Base-by-base conservation (phyloP, 1,139 yeast genomes). In the Lodderomyces orthopsilosis region DNA sequence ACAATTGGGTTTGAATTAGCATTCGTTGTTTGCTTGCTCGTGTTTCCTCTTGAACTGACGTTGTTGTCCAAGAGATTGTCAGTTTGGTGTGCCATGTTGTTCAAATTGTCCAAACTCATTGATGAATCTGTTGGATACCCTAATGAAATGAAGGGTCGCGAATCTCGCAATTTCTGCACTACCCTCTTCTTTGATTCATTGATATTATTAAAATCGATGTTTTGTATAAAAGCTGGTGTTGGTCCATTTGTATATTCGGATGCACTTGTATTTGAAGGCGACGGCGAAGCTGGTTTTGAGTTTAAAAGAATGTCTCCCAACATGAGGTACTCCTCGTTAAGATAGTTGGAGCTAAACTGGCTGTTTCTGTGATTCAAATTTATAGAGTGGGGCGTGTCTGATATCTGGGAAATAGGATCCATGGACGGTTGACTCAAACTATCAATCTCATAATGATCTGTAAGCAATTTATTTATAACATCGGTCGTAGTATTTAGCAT, bases 301-400 rank as follows among this genome's bases (percentile, higher is more conserved):
- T 69, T 69, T 28, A 78, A 56, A 21, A 73, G 51, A 6, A 81
- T 70, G 54, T 78, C 84, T 9, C 84, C 82, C 48, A 81, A 61
- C 74, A 79, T 79, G 46, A 70, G 57, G 52, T 81, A 80, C 55
- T 81, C 86, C 48, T 78, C 81, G 56, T 78, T 78, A 49, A 64
- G 63, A 57, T 65, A 75, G 56, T 63, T 73, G 43, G 68, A 69
- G 55, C 41, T 49, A 33, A 52, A 52, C 28, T 45, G 44, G 37
- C 15, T 19, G 15, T 33, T 34, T 22, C 41, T 43, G 19, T 27
- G 40, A 21, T n/a, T 14, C 13, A 13, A 41, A 32, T 10, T 28
- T 34, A 18, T 35, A 35, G 32, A 21, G 35, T 17, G 37, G 8
- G 21, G n/a, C 14, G 36, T 15, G 37, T 21, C 13, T 27, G 37